Evolutionary conservation across 2,329 filamentous ascomycete genomes (phyloP).

Genomic region (Fusarium succisae): DNA sequence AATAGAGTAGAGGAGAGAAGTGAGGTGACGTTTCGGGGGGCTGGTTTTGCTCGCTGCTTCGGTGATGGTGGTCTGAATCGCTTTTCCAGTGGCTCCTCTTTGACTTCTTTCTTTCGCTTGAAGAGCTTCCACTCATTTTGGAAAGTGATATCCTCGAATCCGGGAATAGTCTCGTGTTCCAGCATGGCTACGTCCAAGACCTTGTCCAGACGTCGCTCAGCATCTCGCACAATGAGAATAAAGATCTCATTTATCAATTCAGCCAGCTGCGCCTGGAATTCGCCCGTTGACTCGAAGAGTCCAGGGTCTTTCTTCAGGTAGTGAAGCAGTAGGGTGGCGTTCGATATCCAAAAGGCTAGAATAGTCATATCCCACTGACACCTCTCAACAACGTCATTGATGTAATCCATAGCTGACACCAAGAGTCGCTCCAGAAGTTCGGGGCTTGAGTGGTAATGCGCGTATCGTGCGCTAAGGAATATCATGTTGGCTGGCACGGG

Average conservation of each 20-base stretch:
- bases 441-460: conserved; percentile 91
- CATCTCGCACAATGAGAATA: conserved; percentile 95
- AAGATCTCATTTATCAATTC: conserved; percentile 99
- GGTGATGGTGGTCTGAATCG: conserved; percentile 92
- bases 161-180: conserved; percentile 97
- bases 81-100: conserved; percentile 90
- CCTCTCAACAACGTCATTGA: conserved; percentile 94
- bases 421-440: conserved; percentile 86
- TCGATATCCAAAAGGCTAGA: conserved; percentile 98
- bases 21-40: conserved; percentile 94
- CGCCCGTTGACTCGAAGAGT: conserved; percentile 79
- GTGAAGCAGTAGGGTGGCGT: conserved; percentile 92
- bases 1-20: conserved; percentile 95
- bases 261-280: conserved; percentile 92
- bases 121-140: conserved; percentile 99
- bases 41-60: conserved; percentile 89
- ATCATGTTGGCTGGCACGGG: conserved; percentile 97
- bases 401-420: conserved; percentile 89
- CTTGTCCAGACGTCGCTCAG: conserved; percentile 95
- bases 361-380: conserved; percentile 99
- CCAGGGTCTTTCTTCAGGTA: conserved; percentile 95
- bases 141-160: conserved; percentile 95
- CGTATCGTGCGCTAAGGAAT: conserved; percentile 94
- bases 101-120: conserved; percentile 87
- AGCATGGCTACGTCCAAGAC: conserved; percentile 93